Evolutionary conservation across 768 basidiomycete species (phyloP).

Genomic region (Lactarius sp.): DNA sequence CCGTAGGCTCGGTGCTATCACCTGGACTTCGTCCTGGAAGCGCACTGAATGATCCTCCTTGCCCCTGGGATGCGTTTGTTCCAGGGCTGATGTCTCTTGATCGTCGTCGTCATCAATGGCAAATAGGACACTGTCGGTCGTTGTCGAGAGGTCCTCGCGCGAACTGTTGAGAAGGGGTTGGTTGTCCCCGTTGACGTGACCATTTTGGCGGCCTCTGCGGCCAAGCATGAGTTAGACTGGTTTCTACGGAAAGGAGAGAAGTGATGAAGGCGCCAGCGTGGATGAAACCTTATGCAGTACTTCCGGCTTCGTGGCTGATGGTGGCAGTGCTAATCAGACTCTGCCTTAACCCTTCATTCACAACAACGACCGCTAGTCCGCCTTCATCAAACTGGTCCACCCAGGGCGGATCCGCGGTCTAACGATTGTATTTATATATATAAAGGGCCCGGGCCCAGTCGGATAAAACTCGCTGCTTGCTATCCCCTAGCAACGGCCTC

Average conservation of each 20-base stretch:
- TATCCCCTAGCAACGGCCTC: background rate
- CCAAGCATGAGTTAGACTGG: conserved; percentile 17
- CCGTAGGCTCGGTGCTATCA: conserved; percentile 61
- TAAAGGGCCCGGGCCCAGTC: too few relatives aligned
- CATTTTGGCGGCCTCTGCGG: conserved; percentile 18
- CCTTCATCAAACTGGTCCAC: background rate
- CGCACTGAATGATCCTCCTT: conserved; percentile 40
- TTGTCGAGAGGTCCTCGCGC: conserved; percentile 34
- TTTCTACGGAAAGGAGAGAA: background rate
- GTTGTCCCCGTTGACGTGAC: conserved; percentile 38
- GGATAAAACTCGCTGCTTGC: too few relatives aligned
- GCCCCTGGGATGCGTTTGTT: conserved; percentile 5
- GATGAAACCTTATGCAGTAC: background rate
- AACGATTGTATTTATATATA: background rate
- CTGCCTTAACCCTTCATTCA: background rate
- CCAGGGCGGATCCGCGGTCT: background rate
- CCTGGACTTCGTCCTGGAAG: conserved; percentile 64
- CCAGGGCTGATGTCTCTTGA: conserved; percentile 34
- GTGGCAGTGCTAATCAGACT: background rate
- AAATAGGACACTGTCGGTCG: conserved; percentile 44
- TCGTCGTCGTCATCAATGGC: conserved; percentile 47
- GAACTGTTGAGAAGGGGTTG: conserved; percentile 55
- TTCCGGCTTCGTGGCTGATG: background rate
- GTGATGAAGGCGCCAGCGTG: background rate
- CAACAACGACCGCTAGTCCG: conserved; percentile 1